These are phyloP conservation scores for Sonneratia caseolaris DNA, from an alignment of 345 rosid genomes.

Conservation along the genomic window DNA sequence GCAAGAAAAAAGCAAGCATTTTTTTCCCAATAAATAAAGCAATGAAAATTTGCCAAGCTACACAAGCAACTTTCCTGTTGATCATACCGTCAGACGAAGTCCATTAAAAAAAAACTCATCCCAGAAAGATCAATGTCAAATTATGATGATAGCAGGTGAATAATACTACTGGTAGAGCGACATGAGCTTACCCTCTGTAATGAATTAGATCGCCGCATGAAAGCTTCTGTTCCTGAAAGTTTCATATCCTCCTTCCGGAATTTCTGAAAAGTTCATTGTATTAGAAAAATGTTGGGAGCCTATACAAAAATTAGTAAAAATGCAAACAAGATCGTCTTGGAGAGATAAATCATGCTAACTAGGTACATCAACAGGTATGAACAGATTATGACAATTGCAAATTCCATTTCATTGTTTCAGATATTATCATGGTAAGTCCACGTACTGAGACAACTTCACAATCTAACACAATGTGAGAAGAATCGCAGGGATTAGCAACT, in stretches of 20 bases:
- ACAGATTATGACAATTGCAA: not conserved
- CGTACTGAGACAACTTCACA: not conserved
- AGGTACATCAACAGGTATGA: not conserved
- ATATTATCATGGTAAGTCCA: not conserved
- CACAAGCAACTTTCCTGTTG: not conserved
- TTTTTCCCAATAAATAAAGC: no score
- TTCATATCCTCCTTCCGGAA: slow-evolving; percentile 87
- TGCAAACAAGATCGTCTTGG: not conserved
- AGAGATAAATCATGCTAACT: not conserved
- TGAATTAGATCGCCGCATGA: slow-evolving; percentile 64
- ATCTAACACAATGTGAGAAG: not conserved
- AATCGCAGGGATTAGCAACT: not conserved
- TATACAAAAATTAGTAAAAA: not conserved
- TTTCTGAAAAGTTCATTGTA: slow-evolving; percentile 42
- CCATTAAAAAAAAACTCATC: not conserved
- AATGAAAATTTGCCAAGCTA: not conserved
- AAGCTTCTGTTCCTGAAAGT: slow-evolving; percentile 80
- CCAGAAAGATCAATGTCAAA: not conserved
- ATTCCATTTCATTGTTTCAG: not conserved
- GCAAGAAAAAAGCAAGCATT: not conserved
- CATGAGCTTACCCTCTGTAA: slow-evolving; percentile 58
- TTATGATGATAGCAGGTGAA: not conserved
- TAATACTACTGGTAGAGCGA: not conserved
- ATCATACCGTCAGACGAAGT: not conserved
- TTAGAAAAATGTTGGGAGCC: not conserved